These are phyloP conservation scores for Phytopythium delawarense DNA, from an alignment of 352 stramenopile species.

Conservation along the genomic window DNA sequence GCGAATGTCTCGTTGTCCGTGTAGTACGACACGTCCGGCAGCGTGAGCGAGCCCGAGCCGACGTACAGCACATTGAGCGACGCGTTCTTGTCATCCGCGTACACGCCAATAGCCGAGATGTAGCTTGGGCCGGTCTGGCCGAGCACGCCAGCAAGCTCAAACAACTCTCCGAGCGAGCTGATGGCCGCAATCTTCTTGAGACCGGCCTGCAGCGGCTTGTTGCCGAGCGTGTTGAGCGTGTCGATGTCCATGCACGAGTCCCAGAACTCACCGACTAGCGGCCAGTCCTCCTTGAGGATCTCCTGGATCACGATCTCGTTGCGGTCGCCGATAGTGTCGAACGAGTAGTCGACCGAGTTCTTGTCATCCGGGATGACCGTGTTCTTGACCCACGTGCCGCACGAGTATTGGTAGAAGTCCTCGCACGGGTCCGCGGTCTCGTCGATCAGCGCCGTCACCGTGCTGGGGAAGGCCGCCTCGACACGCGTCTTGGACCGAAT, in stretches of 20 bases:
- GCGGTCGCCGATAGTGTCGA: constrained; percentile 36
- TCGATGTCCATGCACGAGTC: constrained; percentile 61
- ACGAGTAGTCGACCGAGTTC: constrained; percentile 36
- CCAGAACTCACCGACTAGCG: constrained; percentile 54
- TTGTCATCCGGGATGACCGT: constrained; percentile 32
- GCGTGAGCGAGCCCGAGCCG: constrained; percentile 57
- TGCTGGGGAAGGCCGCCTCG: constrained; percentile 19
- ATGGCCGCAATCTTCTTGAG: constrained; percentile 32
- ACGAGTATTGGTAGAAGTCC: constrained; percentile 76
- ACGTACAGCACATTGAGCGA: constrained; percentile 75
- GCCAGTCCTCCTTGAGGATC: constrained; percentile 61
- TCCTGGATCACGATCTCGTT: constrained; percentile 53
- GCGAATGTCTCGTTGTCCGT: constrained; percentile 47
- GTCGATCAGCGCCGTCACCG: constrained; percentile 46
- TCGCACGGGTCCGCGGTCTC: constrained; percentile 41
- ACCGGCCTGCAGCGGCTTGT: constrained; percentile 29
- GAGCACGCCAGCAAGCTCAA: constrained; percentile 36
- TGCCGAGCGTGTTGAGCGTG: constrained; percentile 37
- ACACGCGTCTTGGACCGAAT: constrained; percentile 1
- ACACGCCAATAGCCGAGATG: constrained; percentile 64
- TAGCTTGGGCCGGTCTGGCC: constrained; percentile 39
- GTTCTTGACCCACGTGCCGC: constrained; percentile 44
- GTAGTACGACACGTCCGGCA: constrained; percentile 90
- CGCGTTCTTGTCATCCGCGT: constrained; percentile 40
- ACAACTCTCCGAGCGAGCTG: constrained; percentile 32